Conservation (phyloP, 2,329 filamentous ascomycete species). For the Phaeomoniella chlamydospora region DNA sequence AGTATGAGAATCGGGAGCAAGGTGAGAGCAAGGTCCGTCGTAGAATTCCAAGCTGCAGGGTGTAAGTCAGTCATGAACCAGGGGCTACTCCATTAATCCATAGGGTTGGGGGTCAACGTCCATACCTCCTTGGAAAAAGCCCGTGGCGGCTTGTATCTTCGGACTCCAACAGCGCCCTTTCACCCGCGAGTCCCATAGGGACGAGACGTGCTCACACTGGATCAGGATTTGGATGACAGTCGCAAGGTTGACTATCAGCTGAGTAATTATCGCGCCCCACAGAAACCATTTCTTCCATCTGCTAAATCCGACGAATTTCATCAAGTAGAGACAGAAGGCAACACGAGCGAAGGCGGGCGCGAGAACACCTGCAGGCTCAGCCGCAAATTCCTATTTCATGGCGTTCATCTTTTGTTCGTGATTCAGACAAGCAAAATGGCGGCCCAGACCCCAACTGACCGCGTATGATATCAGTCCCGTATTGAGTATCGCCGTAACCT, state of each 20-base stretch:
- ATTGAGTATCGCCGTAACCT: slow-evolving; percentile 1
- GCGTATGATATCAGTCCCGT: slow-evolving; percentile 1
- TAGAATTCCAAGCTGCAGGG: slow-evolving; percentile 2
- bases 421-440: slow-evolving; percentile 1
- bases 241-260: slow-evolving; percentile 3
- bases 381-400: slow-evolving; percentile 1
- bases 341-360: slow-evolving; percentile 1
- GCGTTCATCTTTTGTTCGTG: not conserved
- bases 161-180: slow-evolving; percentile 2
- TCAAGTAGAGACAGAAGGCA: slow-evolving; percentile 3
- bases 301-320: slow-evolving; percentile 3
- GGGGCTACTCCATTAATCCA: not conserved
- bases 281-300: slow-evolving; percentile 1
- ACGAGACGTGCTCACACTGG: slow-evolving; percentile 1
- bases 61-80: not conserved
- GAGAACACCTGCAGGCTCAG: slow-evolving; percentile 1
- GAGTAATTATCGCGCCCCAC: slow-evolving; percentile 1
- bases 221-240: slow-evolving; percentile 1
- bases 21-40: slow-evolving; percentile 2
- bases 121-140: slow-evolving; percentile 2
- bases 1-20: slow-evolving; percentile 2
- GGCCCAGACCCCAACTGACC: slow-evolving; percentile 1
- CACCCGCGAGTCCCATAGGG: slow-evolving; percentile 1
- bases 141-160: slow-evolving; percentile 2
- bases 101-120: not conserved